Conservation (phyloP, 495 filamentous ascomycete genomes). For the Aspergillus egyptiacus region DNA sequence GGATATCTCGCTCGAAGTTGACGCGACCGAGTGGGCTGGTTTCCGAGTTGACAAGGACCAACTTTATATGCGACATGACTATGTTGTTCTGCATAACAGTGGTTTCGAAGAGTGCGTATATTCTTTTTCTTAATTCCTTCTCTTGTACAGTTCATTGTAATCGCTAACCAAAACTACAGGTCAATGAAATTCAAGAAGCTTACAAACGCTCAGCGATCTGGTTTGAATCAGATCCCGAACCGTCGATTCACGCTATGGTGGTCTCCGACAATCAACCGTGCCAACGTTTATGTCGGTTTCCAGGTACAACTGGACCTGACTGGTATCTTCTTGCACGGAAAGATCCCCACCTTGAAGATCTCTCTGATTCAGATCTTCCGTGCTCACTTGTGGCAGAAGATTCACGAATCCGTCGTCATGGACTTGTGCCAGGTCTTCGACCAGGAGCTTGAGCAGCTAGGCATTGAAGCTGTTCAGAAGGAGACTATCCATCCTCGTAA, state of each 20-base stretch:
- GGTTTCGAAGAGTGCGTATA: slow-evolving; percentile 58
- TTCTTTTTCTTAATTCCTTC: background rate
- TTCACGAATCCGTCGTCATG: slow-evolving; percentile 99
- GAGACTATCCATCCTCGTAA: slow-evolving; percentile 99
- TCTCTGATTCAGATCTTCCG: slow-evolving; percentile 99
- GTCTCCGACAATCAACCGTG: slow-evolving; percentile 69
- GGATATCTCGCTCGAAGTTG: slow-evolving; percentile 35
- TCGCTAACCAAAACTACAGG: slow-evolving; percentile 3
- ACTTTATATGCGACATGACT: slow-evolving; percentile 44
- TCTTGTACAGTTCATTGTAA: background rate
- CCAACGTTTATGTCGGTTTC: slow-evolving; percentile 76
- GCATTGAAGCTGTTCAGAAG: slow-evolving; percentile 98
- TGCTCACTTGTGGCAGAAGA: slow-evolving; percentile 99
- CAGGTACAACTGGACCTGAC: slow-evolving; percentile 98
- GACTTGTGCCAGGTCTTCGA: slow-evolving; percentile 99
- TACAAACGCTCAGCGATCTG: slow-evolving; percentile 95
- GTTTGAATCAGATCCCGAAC: slow-evolving; percentile 99
- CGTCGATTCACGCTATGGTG: slow-evolving; percentile 99
- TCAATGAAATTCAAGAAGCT: slow-evolving; percentile 99
- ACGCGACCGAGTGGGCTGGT: slow-evolving; percentile 36
- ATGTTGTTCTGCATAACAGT: slow-evolving; percentile 41
- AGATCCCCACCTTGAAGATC: slow-evolving; percentile 98
- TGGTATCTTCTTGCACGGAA: slow-evolving; percentile 98
- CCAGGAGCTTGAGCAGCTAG: slow-evolving; percentile 90
- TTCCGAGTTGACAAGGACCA: slow-evolving; percentile 46